Base-by-base conservation (phyloP, 2,329 filamentous ascomycete species). In the Talaromyces sp. region DNA sequence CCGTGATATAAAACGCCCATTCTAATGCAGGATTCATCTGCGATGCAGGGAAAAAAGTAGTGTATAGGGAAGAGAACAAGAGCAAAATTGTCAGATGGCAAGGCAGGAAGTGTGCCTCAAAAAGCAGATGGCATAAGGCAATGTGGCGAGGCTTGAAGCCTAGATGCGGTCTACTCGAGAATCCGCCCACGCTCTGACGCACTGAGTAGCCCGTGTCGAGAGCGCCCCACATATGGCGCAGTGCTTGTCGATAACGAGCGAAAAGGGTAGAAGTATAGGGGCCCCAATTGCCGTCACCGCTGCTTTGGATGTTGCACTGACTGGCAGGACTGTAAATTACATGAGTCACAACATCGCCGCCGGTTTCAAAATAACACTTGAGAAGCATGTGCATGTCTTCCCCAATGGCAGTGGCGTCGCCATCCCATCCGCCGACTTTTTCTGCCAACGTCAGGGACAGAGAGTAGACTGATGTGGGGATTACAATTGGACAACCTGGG, bases 311-410 rank as follows among this genome's bases (percentile, higher is more conserved):
- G 67, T 90, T 90, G 74, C 82, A 89, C 70, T 90, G 88, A 74
- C 87, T 90, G 61, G 89, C 86, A 2, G 88, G 87, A 62, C 85
- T 87, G 65, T 87, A 77, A 31, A 91, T 80, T 3, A 87, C 84
- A 54, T 83, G 81, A 53, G 83, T 83, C 12, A 85, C 85, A 58
- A 90, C 70, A 69, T 89, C 85, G 3, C 88, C 88, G 63, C 88
- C 88, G 19, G 89, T 81, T 0, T 87, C 85, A 65, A 90, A 90
- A 76, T 90, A 90, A 71, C 87, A 90, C 78, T 90, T 90, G 63
- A 90, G 80, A 69, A 88, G 88, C 88, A 90, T 90, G 76, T 91
- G 88, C 68, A 90, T 74, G 68, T 90, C 88, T 73, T 91, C 88
- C 50, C 88, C 88, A 65, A 91, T 90, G 21, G 88, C 87, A 62